A percentile compares a stretch with the other conserved stretches of the same genome.
phyloP scores from a whole-genome alignment of 2,329 filamentous ascomycete genomes.

The Botrytis tulipae region DNA sequence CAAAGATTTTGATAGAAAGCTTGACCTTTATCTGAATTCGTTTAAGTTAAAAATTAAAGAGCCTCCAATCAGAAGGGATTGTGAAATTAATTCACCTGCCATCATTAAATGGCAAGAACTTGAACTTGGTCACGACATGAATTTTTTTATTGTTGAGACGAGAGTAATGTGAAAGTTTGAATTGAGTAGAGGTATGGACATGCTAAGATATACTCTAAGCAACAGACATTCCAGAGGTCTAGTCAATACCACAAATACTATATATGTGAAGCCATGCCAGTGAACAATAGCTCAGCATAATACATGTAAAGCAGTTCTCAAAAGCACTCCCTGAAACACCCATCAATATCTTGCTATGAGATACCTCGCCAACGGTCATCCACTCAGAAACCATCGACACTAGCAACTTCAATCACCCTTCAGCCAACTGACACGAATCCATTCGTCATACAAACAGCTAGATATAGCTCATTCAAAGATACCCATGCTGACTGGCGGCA shows the following conservation, averaged over 20 bases:
- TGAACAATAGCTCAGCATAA: neutral
- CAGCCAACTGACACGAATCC: too few species aligned
- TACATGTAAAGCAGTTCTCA: neutral
- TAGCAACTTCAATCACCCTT: neutral
- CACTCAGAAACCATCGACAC: neutral
- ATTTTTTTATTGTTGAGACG: neutral
- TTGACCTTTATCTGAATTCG: neutral
- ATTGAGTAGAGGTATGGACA: conserved; percentile 7
- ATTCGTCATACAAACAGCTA: neutral
- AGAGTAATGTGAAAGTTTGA: neutral
- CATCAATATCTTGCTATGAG: neutral
- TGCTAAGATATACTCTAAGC: neutral
- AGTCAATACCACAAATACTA: neutral
- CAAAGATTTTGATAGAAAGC: neutral
- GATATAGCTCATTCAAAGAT: neutral
- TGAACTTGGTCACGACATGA: neutral
- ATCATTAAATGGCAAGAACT: neutral
- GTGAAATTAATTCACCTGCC: neutral
- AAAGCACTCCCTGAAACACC: neutral
- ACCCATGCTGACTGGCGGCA: neutral
- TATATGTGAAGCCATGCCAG: neutral
- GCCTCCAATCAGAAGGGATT: neutral
- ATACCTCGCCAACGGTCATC: neutral
- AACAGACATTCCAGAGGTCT: neutral
- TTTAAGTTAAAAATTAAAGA: neutral